Percentiles rank a stretch among this genome's conserved stretches.
Conservation (phyloP, 2,329 filamentous ascomycete genomes). For the Tolypocladium pustulatum region DNA sequence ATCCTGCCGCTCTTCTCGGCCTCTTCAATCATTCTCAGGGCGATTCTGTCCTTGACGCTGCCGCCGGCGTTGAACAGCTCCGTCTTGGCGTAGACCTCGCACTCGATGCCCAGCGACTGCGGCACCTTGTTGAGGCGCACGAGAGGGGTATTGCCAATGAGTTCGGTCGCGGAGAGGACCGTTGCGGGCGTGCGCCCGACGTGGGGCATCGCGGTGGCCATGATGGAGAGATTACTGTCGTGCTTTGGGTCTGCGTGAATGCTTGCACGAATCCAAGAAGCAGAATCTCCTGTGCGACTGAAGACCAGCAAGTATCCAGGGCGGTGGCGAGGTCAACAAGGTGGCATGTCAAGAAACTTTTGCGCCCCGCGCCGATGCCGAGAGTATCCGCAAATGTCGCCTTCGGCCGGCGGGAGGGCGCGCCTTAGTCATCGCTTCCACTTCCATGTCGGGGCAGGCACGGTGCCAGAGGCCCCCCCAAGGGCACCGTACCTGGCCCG, state of each 20-base stretch:
- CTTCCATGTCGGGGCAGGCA: neutral
- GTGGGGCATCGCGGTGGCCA: conserved; percentile 16
- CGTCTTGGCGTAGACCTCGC: conserved; percentile 81
- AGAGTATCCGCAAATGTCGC: conserved; percentile 11
- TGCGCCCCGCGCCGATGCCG: conserved; percentile 17
- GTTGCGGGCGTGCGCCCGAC: conserved; percentile 22
- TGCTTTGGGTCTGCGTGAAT: neutral
- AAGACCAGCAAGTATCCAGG: no score
- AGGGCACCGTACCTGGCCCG: neutral
- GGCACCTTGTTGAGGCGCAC: conserved; percentile 90
- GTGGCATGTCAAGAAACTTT: neutral
- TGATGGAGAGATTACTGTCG: neutral
- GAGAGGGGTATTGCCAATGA: conserved; percentile 94
- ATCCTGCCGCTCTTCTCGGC: conserved; percentile 86
- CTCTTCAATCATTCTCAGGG: conserved; percentile 93
- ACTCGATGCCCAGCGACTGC: conserved; percentile 79
- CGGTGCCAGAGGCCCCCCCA: neutral
- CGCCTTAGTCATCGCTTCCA: neutral
- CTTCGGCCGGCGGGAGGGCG: neutral
- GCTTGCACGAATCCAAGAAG: neutral
- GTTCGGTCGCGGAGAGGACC: conserved; percentile 60
- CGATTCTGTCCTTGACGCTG: conserved; percentile 91
- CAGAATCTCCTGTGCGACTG: neutral
- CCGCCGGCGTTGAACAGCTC: conserved; percentile 93
- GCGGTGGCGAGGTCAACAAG: no score